Conservation (phyloP, 2,329 filamentous ascomycete genomes). For the Aspergillus calidoustus region DNA sequence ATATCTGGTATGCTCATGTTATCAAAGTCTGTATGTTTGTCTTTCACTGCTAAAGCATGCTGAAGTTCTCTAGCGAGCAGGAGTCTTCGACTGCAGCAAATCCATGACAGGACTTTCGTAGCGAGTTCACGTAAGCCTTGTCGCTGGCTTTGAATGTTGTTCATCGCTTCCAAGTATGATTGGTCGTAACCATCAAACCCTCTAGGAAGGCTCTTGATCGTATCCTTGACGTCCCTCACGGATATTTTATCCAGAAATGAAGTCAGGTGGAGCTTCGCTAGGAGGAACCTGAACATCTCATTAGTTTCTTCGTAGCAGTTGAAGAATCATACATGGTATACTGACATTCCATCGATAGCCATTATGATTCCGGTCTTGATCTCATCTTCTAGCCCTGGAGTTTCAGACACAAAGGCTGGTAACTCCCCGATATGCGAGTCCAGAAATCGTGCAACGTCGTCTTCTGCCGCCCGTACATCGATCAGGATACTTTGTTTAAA, state of each 20-base stretch:
- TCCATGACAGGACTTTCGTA: conserved; percentile 46
- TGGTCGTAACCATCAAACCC: conserved; percentile 35
- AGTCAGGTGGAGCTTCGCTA: conserved; percentile 13
- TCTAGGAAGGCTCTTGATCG: conserved; percentile 4
- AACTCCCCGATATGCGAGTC: conserved; percentile 11
- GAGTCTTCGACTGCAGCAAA: conserved; percentile 42
- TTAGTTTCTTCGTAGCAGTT: background rate
- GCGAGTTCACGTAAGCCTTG: conserved; percentile 40
- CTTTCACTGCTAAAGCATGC: conserved; percentile 48
- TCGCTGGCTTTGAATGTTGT: conserved; percentile 48
- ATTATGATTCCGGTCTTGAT: conserved; percentile 4
- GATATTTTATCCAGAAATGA: conserved; percentile 10
- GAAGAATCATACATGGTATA: background rate
- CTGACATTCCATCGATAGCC: conserved; percentile 7
- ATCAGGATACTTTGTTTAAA: conserved; percentile 25
- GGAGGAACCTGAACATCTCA: background rate
- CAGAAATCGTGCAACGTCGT: conserved; percentile 32
- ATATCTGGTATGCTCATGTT: conserved; percentile 41
- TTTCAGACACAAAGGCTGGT: conserved; percentile 18
- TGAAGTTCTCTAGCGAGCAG: conserved; percentile 44
- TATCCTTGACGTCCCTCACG: conserved; percentile 10
- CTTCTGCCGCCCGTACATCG: conserved; percentile 37
- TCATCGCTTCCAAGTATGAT: conserved; percentile 50
- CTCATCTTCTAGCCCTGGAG: conserved; percentile 3
- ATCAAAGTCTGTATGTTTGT: conserved; percentile 33